Evolutionary conservation across 345 rosid genomes (phyloP), one percentile per base, ranked within the genome.

Genomic region (Ceriops tagal): DNA sequence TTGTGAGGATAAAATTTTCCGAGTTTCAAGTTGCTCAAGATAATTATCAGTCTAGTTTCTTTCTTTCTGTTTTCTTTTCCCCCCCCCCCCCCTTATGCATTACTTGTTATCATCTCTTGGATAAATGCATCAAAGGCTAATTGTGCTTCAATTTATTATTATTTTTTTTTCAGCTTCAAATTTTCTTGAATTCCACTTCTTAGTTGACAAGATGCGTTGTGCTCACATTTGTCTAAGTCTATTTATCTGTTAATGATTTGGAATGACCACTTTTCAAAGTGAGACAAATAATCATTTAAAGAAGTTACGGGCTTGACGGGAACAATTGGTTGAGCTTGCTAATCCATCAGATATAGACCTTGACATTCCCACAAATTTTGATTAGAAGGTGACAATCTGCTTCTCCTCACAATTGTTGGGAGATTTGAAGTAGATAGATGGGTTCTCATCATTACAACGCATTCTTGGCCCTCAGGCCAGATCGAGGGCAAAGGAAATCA

Each of bases 261-360:
- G 37, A 39, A 53, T 43, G 26, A 52, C 5, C 5, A 28, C 13
- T 26, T 22, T 58, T 53, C 47, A 24, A 21, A 58, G 18, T 49
- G 9, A 69, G 9, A 69, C 56, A 66, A 60, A 63, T 30, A 46
- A 77, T 79, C 69, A 74, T 77, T 31, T 43, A 9, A 9, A 0
- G 65, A 62, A 61, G 71, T 77, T 70, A 4, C 73, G 66, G 69
- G 27, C 67, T 61, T 53, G 77, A 77, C 88, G 86, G 92, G 92
- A 81, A 71, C 80, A 85, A 21, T 79, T 80, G 65, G 86, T 75
- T 53, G 89, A 85, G 84, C 84, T 84, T 18, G 74, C 82, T 34
- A 80, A 81, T 80, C 81, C 88, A 52, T 86, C 90, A 20, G 87
- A 88, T 79, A 79, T 87, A 68, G 88, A 86, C 28, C 71, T 83